A percentile compares a stretch with the other conserved stretches of the same genome.
Conservation (phyloP, 1,284 basidiomycete genomes). For the Pseudozyma tsukubaensis region DNA sequence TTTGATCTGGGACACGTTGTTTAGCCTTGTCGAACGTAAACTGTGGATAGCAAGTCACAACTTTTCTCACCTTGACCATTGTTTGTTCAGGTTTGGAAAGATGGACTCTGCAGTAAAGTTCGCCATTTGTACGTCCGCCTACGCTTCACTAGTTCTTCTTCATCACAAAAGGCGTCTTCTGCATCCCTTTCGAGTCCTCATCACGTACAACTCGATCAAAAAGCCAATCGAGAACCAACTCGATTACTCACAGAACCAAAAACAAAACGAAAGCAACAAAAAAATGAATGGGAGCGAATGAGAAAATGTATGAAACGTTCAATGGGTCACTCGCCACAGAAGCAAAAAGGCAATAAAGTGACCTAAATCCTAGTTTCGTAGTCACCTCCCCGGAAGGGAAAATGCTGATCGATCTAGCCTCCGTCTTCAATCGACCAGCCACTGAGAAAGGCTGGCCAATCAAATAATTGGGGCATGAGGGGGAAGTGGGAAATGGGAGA, state of each 20-base stretch:
- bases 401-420: constrained; percentile 44
- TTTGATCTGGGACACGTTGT: no score
- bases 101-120: neutral
- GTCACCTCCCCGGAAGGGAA: neutral
- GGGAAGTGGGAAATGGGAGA: neutral
- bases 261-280: neutral
- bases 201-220: neutral
- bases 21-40: neutral
- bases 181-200: neutral
- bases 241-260: neutral
- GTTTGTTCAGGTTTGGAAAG: neutral
- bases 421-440: constrained; percentile 64
- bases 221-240: neutral
- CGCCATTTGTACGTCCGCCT: constrained; percentile 2
- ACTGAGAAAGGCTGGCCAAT: constrained; percentile 53
- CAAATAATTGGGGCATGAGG: constrained; percentile 59
- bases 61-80: neutral
- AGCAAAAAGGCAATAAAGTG: constrained; percentile 6
- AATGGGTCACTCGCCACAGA: constrained; percentile 41
- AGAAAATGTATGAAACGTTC: constrained; percentile 40
- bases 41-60: neutral
- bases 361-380: constrained; percentile 51
- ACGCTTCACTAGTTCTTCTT: neutral
- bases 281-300: neutral
- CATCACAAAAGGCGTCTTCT: neutral